Evolutionary conservation across 2,329 filamentous ascomycete species (phyloP).

Genomic region (Trichoderma asperellum): DNA sequence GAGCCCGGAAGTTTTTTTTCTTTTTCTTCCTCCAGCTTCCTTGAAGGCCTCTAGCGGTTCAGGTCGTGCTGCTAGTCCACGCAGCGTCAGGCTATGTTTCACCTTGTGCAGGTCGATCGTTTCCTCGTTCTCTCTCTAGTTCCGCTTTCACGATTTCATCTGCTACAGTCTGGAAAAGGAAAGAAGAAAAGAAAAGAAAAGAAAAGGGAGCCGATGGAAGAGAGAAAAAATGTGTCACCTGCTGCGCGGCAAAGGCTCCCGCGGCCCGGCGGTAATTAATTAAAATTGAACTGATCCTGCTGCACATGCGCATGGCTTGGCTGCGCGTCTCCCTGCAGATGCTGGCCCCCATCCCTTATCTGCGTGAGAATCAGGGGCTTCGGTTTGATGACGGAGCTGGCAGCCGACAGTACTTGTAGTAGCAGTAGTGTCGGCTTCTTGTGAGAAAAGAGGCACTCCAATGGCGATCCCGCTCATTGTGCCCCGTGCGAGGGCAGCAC

Average conservation of each 20-base stretch:
- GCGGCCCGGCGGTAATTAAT: not conserved
- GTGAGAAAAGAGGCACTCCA: not conserved
- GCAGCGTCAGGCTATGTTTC: slow-evolving; percentile 2
- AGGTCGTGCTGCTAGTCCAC: not conserved
- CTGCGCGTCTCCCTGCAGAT: slow-evolving; percentile 1
- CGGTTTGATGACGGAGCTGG: slow-evolving; percentile 5
- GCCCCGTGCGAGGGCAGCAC: not conserved
- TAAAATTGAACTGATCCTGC: not conserved
- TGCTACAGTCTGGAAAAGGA: not conserved
- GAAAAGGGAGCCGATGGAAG: not conserved
- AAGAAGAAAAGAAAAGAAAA: not conserved
- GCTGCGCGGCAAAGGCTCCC: not conserved
- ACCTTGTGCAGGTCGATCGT: not conserved
- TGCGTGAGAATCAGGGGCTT: slow-evolving; percentile 18
- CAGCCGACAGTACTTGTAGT: not conserved
- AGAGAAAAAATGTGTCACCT: not conserved
- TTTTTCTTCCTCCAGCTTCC: slow-evolving; percentile 4
- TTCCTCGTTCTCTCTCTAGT: not conserved
- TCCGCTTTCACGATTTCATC: slow-evolving; percentile 4
- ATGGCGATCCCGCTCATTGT: not conserved
- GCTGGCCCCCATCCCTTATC: not conserved
- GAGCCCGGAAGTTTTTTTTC: slow-evolving; percentile 1
- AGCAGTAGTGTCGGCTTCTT: not conserved
- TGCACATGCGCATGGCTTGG: slow-evolving; percentile 6
- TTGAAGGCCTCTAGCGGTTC: not conserved